Evolutionary conservation across 768 basidiomycete genomes (phyloP), one percentile per base, ranked within the genome.

Genomic region (Pleurotus pulmonarius): DNA sequence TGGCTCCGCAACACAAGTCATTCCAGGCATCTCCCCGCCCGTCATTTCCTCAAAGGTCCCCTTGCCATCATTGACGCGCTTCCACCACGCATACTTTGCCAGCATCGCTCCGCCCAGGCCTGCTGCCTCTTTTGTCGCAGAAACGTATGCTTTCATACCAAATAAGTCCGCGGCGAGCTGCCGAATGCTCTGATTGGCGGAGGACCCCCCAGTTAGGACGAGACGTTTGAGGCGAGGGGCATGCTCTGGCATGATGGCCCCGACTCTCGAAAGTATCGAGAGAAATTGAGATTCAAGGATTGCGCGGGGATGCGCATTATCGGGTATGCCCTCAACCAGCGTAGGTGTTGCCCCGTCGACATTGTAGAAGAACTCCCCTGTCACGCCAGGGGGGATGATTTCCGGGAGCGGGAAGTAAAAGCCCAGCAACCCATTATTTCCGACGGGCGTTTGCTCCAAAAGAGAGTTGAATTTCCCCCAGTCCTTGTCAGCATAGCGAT

Each of bases 271-370:
- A 49, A 82, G 79, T 70, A 94, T 92, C 18, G 88, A 90, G 55
- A 94, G 73, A 63, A 95, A 83, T 65, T 94, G 92, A 0, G 90
- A 90, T 67, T 93, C 90, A 57, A 94, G 73, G 58, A 94, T 87
- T 13, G 88, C 86, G 24, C 89, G 84, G 15, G 90, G 81, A 64
- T 91, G 86, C 1, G 80, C 74, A 13, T 68, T 59, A 8, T 61
- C 61, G 0, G 82, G 83, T 12, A 83, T 70, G 40, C 68, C 64
- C 16, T 75, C 67, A n/a, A 73, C 61, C 3, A 61, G 46, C 2
- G 67, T 66, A 43, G 63, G 68, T 41, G 53, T 66, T 5, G 64
- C 65, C n/a, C 58, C 65, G 34, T 63, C 58, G 7, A 61, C 63
- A 45, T 67, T 48, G 11, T 72, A 62, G 22, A 70, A 68, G 70